Conservation (phyloP, 1,284 basidiomycete genomes). For the Pterula multifida region DNA sequence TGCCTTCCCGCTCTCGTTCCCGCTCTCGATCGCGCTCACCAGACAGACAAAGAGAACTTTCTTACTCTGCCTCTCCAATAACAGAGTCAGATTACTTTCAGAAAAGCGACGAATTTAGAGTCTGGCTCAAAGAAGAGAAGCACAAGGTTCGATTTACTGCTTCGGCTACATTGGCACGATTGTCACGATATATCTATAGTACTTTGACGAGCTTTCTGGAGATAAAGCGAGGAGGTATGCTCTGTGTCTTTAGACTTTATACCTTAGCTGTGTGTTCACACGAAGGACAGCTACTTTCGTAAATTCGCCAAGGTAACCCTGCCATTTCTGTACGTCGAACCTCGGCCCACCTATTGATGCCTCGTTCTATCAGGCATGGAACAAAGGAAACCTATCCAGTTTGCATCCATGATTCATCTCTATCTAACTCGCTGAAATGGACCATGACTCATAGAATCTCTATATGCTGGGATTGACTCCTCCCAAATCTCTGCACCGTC, state of each 20-base stretch:
- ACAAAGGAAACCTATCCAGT: conserved; percentile 59
- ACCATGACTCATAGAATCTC: conserved; percentile 29
- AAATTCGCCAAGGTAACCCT: conserved; percentile 81
- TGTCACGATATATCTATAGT: conserved; percentile 26
- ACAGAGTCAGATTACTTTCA: conserved; percentile 68
- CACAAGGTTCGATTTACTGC: conserved; percentile 35
- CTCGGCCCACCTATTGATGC: background rate
- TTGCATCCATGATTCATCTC: conserved; percentile 13
- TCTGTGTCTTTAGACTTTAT: conserved; percentile 9
- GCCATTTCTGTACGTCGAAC: conserved; percentile 2
- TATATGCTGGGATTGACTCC: conserved; percentile 48
- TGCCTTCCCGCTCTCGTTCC: conserved; percentile 17
- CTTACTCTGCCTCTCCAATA: conserved; percentile 41
- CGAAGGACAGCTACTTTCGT: conserved; percentile 54
- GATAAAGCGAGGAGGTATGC: conserved; percentile 62
- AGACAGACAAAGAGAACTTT: conserved; percentile 29
- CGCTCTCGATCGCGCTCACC: conserved; percentile 30
- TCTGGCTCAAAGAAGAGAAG: conserved; percentile 72
- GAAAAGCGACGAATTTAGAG: conserved; percentile 64
- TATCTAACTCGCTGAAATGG: conserved; percentile 4
- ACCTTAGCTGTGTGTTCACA: too few relatives aligned
- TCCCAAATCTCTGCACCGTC: conserved; percentile 38
- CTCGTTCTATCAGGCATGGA: conserved; percentile 47
- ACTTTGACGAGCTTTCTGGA: conserved; percentile 65
- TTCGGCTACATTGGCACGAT: background rate